Evolutionary conservation across 2,329 filamentous ascomycete species (phyloP).

Genomic region (Erysiphe pulchra): DNA sequence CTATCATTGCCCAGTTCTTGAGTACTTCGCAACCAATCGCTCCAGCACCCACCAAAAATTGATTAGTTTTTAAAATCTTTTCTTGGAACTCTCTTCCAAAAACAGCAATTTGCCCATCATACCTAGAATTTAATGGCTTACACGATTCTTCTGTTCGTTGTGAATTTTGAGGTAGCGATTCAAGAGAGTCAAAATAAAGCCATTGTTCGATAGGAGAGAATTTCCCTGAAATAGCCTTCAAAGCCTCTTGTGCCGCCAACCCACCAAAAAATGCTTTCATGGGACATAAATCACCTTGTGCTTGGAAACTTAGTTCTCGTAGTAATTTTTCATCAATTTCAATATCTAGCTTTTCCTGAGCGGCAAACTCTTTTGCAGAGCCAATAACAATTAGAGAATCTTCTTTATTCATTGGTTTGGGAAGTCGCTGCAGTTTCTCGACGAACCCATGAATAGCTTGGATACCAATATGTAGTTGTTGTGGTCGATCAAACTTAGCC

Average conservation of each 20-base stretch:
- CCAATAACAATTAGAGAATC: slow-evolving; percentile 60
- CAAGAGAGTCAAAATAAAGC: slow-evolving; percentile 95
- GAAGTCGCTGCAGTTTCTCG: slow-evolving; percentile 47
- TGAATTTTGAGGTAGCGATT: slow-evolving; percentile 58
- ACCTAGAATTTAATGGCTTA: slow-evolving; percentile 61
- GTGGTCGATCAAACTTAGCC: slow-evolving; percentile 88
- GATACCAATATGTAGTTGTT: slow-evolving; percentile 75
- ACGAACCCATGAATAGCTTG: slow-evolving; percentile 78
- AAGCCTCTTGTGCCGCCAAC: slow-evolving; percentile 73
- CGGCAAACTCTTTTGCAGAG: slow-evolving; percentile 48
- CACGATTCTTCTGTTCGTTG: slow-evolving; percentile 66
- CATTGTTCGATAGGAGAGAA: slow-evolving; percentile 90
- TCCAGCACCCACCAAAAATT: slow-evolving; percentile 88
- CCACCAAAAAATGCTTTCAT: slow-evolving; percentile 93
- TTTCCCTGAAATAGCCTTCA: slow-evolving; percentile 94
- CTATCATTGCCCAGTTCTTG: slow-evolving; percentile 99
- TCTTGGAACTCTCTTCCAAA: slow-evolving; percentile 87
- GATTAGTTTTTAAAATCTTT: slow-evolving; percentile 68
- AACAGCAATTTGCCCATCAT: slow-evolving; percentile 92
- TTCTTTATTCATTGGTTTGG: slow-evolving; percentile 57
- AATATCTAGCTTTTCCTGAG: slow-evolving; percentile 48
- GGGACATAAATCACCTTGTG: slow-evolving; percentile 66
- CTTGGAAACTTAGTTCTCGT: slow-evolving; percentile 84
- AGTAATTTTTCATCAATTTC: slow-evolving; percentile 84
- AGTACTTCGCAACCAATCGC: slow-evolving; percentile 98